A percentile compares a stretch with the other conserved stretches of the same genome.
Conservation (phyloP, 1,139 yeast species). For the Pichia norvegensis region DNA sequence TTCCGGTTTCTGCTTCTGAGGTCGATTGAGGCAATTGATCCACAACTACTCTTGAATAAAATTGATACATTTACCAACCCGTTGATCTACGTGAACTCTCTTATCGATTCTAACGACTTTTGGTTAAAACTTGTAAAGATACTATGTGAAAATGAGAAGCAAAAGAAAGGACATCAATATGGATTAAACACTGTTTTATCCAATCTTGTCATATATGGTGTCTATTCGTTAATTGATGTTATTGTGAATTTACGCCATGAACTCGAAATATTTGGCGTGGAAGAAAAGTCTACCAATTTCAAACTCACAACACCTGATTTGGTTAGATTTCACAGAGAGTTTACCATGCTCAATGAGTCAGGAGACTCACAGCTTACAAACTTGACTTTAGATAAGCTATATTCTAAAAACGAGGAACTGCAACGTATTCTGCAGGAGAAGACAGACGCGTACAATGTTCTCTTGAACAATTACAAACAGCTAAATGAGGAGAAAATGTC, state of each 20-base stretch:
- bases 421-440: constrained; percentile 8
- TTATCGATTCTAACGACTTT: constrained; percentile 14
- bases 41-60: constrained; percentile 11
- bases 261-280: constrained; percentile 5
- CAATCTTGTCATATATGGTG: constrained; percentile 20
- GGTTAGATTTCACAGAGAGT: constrained; percentile 10
- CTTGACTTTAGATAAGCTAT: constrained; percentile 8
- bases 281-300: background rate
- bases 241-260: constrained; percentile 9
- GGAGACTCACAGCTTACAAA: constrained; percentile 4
- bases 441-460: constrained; percentile 17
- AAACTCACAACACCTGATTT: background rate
- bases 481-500: constrained; percentile 26
- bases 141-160: constrained; percentile 10
- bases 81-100: constrained; percentile 9
- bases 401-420: constrained; percentile 6
- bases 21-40: constrained; percentile 18
- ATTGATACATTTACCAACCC: constrained; percentile 12
- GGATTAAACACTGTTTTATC: constrained; percentile 12
- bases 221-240: constrained; percentile 17
- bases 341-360: constrained; percentile 8
- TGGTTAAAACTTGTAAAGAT: constrained; percentile 18
- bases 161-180: constrained; percentile 2
- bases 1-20: constrained; percentile 21
- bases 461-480: constrained; percentile 27